Evolutionary conservation across 306 rosid genomes (phyloP), one percentile per base, ranked within the genome.

Genomic region (Delonix regia): DNA sequence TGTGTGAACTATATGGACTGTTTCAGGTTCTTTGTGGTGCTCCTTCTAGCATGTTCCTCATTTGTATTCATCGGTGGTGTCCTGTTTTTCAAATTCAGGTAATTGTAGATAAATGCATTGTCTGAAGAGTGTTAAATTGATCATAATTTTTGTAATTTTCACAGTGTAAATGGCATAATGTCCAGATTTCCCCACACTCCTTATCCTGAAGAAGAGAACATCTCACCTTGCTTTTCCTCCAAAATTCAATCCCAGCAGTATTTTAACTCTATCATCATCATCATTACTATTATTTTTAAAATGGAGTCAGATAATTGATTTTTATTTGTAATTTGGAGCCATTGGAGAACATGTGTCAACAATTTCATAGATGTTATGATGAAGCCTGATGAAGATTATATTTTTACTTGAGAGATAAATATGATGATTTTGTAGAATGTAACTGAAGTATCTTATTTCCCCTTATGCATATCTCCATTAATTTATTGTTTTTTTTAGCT

Each of bases 21-120:
- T 90, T 83, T 74, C 87, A 95, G 99, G 93, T 88, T 95, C 85
- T 84, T 95, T 63, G 55, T 91, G 74, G 98, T 83, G 84, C 98
- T 95, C 80, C 87, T 95, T 56, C 75, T 83, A 73, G 90, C 91
- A 27, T 95, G 99, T 90, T 76, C 84, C 83, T 91, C 99, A 48
- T 93, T 95, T 80, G 93, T 95, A 83, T 0, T 85, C 73, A 73
- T 95, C 18, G 98, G 99, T 69, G 99, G 99, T 75, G 78, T 93
- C 65, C 76, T 93, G 74, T 93, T 95, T 90, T 93, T 85, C 91
- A 91, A 76, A 87, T 69, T 93, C 73, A 90, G 99, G 99, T 95
- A 88, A 86, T 81, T 81, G 63, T 75, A 61, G 34, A 48, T 79
- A 60, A 73, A 63, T 69, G 21, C 14, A 60, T 79, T 82, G 18